A percentile compares a stretch with the other conserved stretches of the same genome.
Conservation (phyloP, 2,329 filamentous ascomycete genomes). For the Cryphonectria carpinicola region DNA sequence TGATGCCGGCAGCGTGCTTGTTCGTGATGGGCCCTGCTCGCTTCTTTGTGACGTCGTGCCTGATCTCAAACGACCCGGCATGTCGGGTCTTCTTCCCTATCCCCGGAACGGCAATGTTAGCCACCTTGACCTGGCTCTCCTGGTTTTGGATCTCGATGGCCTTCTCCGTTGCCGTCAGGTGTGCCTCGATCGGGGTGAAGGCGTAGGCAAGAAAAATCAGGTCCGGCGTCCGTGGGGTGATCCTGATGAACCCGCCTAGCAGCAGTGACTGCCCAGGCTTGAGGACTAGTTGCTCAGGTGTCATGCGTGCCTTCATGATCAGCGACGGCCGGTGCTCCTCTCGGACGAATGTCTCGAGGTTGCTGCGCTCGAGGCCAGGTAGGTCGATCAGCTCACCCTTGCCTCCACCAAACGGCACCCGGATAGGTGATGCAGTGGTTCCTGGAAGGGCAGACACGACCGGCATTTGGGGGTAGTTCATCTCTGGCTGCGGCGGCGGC, state of each 20-base stretch:
- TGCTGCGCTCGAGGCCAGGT: slow-evolving; percentile 78
- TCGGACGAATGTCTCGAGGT: slow-evolving; percentile 72
- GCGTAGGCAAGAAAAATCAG: slow-evolving; percentile 78
- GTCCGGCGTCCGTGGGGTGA: slow-evolving; percentile 73
- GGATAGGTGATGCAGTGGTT: slow-evolving; percentile 93
- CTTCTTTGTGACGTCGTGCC: slow-evolving; percentile 80
- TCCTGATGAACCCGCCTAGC: slow-evolving; percentile 82
- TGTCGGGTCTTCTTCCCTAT: slow-evolving; percentile 62
- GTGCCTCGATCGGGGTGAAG: slow-evolving; percentile 78
- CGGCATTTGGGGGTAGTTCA: slow-evolving; percentile 81
- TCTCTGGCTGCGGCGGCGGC: slow-evolving; percentile 74
- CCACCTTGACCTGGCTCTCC: slow-evolving; percentile 60
- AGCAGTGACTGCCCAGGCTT: slow-evolving; percentile 80
- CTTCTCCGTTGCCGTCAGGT: slow-evolving; percentile 80
- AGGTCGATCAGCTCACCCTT: slow-evolving; percentile 92
- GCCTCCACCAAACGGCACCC: slow-evolving; percentile 84
- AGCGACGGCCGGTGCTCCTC: slow-evolving; percentile 68
- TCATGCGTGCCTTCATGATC: slow-evolving; percentile 77
- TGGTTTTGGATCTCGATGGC: slow-evolving; percentile 74
- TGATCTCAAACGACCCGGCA: slow-evolving; percentile 76
- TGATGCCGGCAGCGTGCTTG: slow-evolving; percentile 63
- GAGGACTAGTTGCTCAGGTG: slow-evolving; percentile 73
- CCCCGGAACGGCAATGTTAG: slow-evolving; percentile 65
- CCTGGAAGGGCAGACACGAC: slow-evolving; percentile 85
- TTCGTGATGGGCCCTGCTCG: slow-evolving; percentile 75